These are phyloP conservation scores for Penicillium cataractarum DNA, from an alignment of 495 filamentous ascomycete genomes.

Conservation along the genomic window DNA sequence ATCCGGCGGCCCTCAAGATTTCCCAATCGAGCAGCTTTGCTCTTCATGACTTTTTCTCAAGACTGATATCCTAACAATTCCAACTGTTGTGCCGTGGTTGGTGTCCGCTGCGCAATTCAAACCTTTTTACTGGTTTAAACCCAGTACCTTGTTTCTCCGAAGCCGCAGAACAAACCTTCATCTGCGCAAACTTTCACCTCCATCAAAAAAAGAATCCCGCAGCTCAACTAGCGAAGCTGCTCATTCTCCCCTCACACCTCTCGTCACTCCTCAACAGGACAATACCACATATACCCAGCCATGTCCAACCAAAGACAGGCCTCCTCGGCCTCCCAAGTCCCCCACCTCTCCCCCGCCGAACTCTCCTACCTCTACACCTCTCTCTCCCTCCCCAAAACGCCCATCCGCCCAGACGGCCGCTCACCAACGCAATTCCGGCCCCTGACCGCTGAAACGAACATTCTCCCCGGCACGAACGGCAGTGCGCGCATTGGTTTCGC, in stretches of 20 bases:
- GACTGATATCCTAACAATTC: slow-evolving; percentile 18
- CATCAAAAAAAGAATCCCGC: slow-evolving; percentile 6
- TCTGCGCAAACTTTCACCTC: neutral
- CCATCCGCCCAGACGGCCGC: slow-evolving; percentile 88
- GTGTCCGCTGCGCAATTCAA: neutral
- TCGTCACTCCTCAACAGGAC: neutral
- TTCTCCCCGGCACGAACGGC: slow-evolving; percentile 87
- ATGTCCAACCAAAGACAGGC: slow-evolving; percentile 51
- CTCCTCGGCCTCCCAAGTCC: slow-evolving; percentile 50
- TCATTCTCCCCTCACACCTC: neutral
- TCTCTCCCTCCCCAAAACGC: slow-evolving; percentile 69
- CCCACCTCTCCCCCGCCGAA: slow-evolving; percentile 88
- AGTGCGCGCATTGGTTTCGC: slow-evolving; percentile 92
- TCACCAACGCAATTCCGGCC: slow-evolving; percentile 86
- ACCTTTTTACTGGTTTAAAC: neutral
- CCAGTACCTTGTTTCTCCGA: neutral
- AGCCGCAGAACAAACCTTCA: neutral
- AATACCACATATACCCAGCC: slow-evolving; percentile 13
- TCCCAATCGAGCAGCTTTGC: slow-evolving; percentile 39
- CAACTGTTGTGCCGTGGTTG: slow-evolving; percentile 3
- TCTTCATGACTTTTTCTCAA: slow-evolving; percentile 20
- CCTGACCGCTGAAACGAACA: slow-evolving; percentile 82
- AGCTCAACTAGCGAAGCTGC: neutral
- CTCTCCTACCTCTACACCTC: slow-evolving; percentile 94
- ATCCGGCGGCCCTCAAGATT: slow-evolving; percentile 38